phyloP scores from a whole-genome alignment of 306 rosid species.

The Cucurbita pepo region DNA sequence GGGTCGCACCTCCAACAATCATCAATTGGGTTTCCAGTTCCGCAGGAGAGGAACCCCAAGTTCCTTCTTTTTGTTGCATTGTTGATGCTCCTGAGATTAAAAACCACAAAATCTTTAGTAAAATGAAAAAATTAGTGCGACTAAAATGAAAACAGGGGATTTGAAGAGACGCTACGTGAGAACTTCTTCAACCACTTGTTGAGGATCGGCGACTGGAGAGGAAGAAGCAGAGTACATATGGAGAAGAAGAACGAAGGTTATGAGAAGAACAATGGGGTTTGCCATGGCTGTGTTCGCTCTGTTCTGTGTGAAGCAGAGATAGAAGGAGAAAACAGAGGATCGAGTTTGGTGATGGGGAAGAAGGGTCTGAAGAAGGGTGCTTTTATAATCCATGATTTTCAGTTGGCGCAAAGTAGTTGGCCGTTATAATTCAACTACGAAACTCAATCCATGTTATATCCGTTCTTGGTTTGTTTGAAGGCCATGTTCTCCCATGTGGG shows the following conservation, averaged over 20 bases:
- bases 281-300: constrained; percentile 24
- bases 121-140: no score
- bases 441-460: background rate
- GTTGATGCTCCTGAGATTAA: constrained; percentile 48
- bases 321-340: constrained; percentile 10
- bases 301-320: constrained; percentile 1
- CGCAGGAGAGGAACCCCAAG: constrained; percentile 59
- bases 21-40: constrained; percentile 66
- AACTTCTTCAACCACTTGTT: constrained; percentile 44
- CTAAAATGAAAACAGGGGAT: background rate
- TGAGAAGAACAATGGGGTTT: constrained; percentile 21
- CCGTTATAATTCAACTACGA: background rate
- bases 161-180: constrained; percentile 25
- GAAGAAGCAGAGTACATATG: constrained; percentile 29
- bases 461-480: background rate
- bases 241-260: constrained; percentile 17
- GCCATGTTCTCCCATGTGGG: constrained; percentile 62
- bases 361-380: background rate
- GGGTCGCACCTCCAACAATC: constrained; percentile 92
- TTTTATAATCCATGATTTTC: constrained; percentile 4
- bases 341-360: background rate
- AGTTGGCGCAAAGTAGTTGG: constrained; percentile 1
- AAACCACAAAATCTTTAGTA: background rate
- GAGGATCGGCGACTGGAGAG: constrained; percentile 47
- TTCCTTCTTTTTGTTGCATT: constrained; percentile 50